A percentile compares a stretch with the other conserved stretches of the same genome.
Evolutionary conservation across 208 protist genomes (phyloP).

Genomic region (Eutreptiella sp.): DNA sequence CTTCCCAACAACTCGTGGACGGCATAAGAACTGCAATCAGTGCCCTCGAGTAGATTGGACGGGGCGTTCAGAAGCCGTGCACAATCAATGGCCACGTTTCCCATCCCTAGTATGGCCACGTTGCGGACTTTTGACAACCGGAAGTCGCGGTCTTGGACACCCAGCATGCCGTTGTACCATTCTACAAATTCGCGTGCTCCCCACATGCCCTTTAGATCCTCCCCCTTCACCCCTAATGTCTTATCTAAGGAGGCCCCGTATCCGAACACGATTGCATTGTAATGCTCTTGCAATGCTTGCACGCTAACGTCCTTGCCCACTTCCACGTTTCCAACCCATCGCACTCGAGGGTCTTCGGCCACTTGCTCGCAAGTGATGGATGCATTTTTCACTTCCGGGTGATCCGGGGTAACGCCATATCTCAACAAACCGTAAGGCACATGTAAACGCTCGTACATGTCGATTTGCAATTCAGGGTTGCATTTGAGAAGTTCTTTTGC

Average conservation of each 20-base stretch:
- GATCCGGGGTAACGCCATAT: slow-evolving; percentile 94
- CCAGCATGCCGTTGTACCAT: slow-evolving; percentile 92
- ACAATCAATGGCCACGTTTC: slow-evolving; percentile 92
- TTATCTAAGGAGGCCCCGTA: slow-evolving; percentile 71
- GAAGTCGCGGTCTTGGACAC: not conserved
- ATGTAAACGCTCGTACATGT: slow-evolving; percentile 84
- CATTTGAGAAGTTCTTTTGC: slow-evolving; percentile 74
- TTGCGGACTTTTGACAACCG: slow-evolving; percentile 8
- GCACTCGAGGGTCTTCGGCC: slow-evolving; percentile 55
- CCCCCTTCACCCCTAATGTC: slow-evolving; percentile 65
- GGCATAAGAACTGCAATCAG: slow-evolving; percentile 80
- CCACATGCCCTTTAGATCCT: slow-evolving; percentile 61
- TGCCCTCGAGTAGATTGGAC: slow-evolving; percentile 63
- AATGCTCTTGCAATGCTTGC: slow-evolving; percentile 57
- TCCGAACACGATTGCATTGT: slow-evolving; percentile 83
- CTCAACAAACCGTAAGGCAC: slow-evolving; percentile 91
- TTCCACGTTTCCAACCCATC: slow-evolving; percentile 85
- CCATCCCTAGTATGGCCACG: slow-evolving; percentile 72
- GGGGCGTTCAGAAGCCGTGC: slow-evolving; percentile 70
- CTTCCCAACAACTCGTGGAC: slow-evolving; percentile 64
- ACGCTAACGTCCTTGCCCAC: slow-evolving; percentile 68
- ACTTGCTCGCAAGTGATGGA: slow-evolving; percentile 75
- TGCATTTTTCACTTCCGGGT: slow-evolving; percentile 92
- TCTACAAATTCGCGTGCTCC: slow-evolving; percentile 77
- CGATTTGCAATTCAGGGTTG: slow-evolving; percentile 61